Base-by-base conservation (phyloP, 2,329 filamentous ascomycete species). In the Alternaria sp. region DNA sequence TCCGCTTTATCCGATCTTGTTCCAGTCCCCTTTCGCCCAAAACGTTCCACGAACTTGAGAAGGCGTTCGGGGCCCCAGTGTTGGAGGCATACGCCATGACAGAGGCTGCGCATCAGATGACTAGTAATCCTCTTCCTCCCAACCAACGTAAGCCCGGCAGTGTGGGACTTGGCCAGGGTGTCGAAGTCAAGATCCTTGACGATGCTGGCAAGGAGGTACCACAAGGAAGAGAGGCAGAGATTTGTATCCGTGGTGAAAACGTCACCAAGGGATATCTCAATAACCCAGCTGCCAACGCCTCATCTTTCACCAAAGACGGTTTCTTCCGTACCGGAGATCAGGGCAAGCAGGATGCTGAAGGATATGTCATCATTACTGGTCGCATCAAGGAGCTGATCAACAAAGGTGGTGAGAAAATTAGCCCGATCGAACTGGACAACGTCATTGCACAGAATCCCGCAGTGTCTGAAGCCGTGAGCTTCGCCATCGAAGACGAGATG, bases 21-120 rank as follows among this genome's bases (percentile, higher is more conserved):
- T 94, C 92, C 11, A 93, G 91, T 20, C 92, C 92, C 0, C 84
- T 97, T 14, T 92, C 91, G 3, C 93, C 93, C 1, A 93, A 92
- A 64, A 89, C 89, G 52, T 94, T 95, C 81, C 85, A 92, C 64
- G 89, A 92, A 70, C 86, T 97, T 5, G 92, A 96, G 74, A 85
- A 87, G 70, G 85, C 88, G 0, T 92, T 93, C 77, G 84, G 88
- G 52, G 92, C 93, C 0, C 92, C 93, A 0, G 93, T 97, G 0
- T 85, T 97, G 18, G 93, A 96, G 81, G 93, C 93, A 10, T 96
- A 96, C 73, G 93, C 93, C 67, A 97, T 97, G 93, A 96, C 93
- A 41, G 93, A 96, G 81, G 93, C 92, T 7, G 88, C 93, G 5
- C 91, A 94, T 74, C 91, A 93, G 78, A 93, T 94, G 90, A 92